Evolutionary conservation across 225 moss, liverwort and hornwort species (phyloP), one percentile per base, ranked within the genome.

Genomic region (Antitrichia curtipendula): DNA sequence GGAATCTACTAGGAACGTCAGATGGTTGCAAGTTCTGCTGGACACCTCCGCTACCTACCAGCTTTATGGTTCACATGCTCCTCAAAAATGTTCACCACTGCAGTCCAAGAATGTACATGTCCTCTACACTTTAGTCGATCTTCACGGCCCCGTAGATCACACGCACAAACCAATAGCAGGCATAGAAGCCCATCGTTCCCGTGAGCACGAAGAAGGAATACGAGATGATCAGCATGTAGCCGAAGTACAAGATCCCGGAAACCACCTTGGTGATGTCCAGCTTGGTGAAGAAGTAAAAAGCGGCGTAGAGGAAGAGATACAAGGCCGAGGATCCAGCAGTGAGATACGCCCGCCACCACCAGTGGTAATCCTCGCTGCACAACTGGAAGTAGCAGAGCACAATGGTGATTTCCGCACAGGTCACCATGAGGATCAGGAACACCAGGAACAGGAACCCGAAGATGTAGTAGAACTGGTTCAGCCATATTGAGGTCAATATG

Each of bases 131-230:
- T 75, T 90, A 97, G 82, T 97, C 96, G 15, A 97, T 97, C 95
- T 97, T 97, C 85, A 97, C 97, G 29, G 97, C 96, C 25, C 94
- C 95, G 80, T 97, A 97, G 86, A 97, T 96, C 87, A 93, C 95
- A 86, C 97, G 94, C 88, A 97, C 96, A 91, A 97, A 97, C 96
- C 95, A 97, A 80, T 97, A 97, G 91, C 96, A 97, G 80, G 96
- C 96, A 47, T 96, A 97, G 88, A 97, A 97, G 52, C 96, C 96
- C 90, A 97, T 94, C 9, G 96, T 97, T 50, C 96, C 96, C 16
- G 96, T 97, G 65, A 97, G 95, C 50, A 97, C 96, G 82, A 97
- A 97, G 89, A 97, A 97, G 83, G 96, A 97, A 89, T 97, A 97
- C 11, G 96, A 97, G 78, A 97, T 96, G 92, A 97, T 97, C n/a